These are phyloP conservation scores for Bremia lactucae DNA, from an alignment of 352 stramenopile species.

Conservation along the genomic window DNA sequence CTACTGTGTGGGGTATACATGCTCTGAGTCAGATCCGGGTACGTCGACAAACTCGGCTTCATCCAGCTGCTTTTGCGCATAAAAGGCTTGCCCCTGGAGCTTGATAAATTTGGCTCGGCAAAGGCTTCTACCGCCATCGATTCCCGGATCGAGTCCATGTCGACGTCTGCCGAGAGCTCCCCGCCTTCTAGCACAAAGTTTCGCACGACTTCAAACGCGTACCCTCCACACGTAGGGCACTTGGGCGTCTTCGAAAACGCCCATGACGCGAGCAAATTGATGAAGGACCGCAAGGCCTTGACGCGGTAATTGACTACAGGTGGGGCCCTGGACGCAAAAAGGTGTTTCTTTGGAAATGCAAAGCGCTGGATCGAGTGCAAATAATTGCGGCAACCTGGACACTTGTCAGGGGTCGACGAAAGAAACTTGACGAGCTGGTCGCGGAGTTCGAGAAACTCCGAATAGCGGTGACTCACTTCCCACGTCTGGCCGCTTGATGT, in stretches of 20 bases:
- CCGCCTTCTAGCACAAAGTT: conserved; percentile 68
- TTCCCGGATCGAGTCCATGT: conserved; percentile 61
- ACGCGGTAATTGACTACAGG: conserved; percentile 78
- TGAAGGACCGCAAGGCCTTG: conserved; percentile 73
- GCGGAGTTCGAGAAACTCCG: conserved; percentile 70
- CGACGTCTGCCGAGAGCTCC: conserved; percentile 33
- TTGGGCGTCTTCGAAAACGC: conserved; percentile 76
- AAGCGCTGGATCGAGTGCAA: conserved; percentile 67
- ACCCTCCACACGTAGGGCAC: conserved; percentile 72
- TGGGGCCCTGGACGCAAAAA: conserved; percentile 67
- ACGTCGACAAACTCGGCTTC: conserved; percentile 24
- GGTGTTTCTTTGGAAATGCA: conserved; percentile 81
- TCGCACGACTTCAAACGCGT: conserved; percentile 67
- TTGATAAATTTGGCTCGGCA: conserved; percentile 16
- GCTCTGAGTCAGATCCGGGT: conserved; percentile 25
- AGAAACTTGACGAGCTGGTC: conserved; percentile 75
- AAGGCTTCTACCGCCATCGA: conserved; percentile 57
- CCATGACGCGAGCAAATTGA: conserved; percentile 73
- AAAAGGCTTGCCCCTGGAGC: conserved; percentile 17
- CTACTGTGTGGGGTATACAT: conserved; percentile 13
- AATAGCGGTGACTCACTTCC: conserved; percentile 79
- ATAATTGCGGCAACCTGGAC: conserved; percentile 72
- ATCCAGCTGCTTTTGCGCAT: conserved; percentile 45
- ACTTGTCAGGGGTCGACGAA: conserved; percentile 51
- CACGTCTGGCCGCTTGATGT: conserved; percentile 52